Base-by-base conservation (phyloP, 2,329 filamentous ascomycete species). In the Cercospora sesami region DNA sequence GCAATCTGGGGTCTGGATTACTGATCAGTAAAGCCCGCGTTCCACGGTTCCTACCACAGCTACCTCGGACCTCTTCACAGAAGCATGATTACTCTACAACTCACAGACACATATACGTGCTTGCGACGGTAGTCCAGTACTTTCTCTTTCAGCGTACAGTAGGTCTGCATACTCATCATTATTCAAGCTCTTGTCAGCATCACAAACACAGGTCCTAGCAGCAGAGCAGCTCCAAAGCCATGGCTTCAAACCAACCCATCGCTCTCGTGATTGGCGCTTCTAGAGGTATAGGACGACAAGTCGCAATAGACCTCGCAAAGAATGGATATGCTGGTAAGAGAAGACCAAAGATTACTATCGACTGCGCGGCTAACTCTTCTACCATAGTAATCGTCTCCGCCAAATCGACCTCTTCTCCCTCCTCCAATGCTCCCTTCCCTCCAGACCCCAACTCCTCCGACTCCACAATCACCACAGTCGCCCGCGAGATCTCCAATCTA, bases 391-490 rank as follows among this genome's bases (percentile, higher is more conserved):
- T 93, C 68, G 88, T 95, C 31, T 86, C 91, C 5, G 91, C 92
- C 30, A 95, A 94, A 77, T 89, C 89, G 42, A 89, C 86, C 6
- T 92, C 89, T 58, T 85, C 92, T 73, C 86, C 53, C 3, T 58
- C 53, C 12, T 58, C 53, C 30, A 33, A 8, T 7, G 8, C 26
- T 28, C n/a, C 26, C 26, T 58, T 33, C 76, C 90, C 91, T 2
- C 91, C 92, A 2, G 84, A 93, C 74, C 91, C 91, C 14, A 94
- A 94, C 80, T 93, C 91, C 2, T 78, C 83, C 0, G 78, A 86
- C 60, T 94, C 91, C 16, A 95, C 92, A 28, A 93, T 95, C 80
- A 91, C 85, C 78, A 95, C 92, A 1, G 92, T 95, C 45, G 87
- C 85, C 68, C 87, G 88, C 53, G 92, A 96, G 77, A 94, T 95